Evolutionary conservation across 306 rosid species (phyloP).

Genomic region (Fragaria vesca): DNA sequence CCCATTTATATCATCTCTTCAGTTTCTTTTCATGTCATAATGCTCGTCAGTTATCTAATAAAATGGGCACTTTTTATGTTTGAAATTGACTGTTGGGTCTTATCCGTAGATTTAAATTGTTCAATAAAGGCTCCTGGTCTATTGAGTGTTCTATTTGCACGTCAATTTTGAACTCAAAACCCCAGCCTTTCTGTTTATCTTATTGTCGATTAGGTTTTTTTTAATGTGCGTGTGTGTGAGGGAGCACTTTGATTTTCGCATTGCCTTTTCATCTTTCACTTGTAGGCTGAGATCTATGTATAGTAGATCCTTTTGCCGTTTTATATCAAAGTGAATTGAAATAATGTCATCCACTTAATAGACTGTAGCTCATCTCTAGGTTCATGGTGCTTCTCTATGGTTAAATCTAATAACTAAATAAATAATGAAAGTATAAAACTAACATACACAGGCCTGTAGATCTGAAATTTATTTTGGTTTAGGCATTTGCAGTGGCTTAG

Average conservation of each 20-base stretch:
- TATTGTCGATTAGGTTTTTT: background rate
- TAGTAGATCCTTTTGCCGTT: background rate
- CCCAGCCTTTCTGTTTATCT: background rate
- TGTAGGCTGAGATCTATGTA: background rate
- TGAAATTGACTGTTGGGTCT: background rate
- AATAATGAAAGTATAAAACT: background rate
- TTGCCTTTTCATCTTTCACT: background rate
- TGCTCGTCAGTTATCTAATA: background rate
- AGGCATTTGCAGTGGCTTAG: background rate
- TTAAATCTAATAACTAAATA: background rate
- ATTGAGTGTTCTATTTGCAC: conserved; percentile 29
- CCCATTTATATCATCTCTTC: background rate
- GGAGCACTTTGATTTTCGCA: background rate
- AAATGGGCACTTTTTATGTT: background rate
- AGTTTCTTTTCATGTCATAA: background rate
- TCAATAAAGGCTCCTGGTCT: conserved; percentile 12
- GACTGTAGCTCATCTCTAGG: background rate
- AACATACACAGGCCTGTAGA: background rate
- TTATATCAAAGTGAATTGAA: too few relatives aligned
- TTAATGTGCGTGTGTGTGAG: background rate
- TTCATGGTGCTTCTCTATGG: background rate
- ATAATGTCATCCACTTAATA: too few relatives aligned
- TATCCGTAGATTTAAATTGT: background rate
- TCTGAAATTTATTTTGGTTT: background rate
- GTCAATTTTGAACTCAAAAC: conserved; percentile 36